Percentiles rank a stretch among this genome's conserved stretches.
These are phyloP conservation scores for Podila horticola DNA, from an alignment of 192 early-diverging fungal species.

Conservation along the genomic window DNA sequence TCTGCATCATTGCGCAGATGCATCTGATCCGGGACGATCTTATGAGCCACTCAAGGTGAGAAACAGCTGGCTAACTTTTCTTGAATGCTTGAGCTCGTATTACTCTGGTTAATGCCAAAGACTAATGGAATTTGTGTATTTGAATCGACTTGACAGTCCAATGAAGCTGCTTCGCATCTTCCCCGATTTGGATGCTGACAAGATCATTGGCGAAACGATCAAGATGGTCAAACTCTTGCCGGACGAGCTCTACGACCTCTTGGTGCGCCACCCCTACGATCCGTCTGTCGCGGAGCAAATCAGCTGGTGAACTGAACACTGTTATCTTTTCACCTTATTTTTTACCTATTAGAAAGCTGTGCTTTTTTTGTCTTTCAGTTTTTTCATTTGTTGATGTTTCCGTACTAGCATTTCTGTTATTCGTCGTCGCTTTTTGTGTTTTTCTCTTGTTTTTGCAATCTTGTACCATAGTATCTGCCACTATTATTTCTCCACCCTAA, in stretches of 20 bases:
- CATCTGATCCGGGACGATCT: conserved; percentile 80
- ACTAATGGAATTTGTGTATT: neutral
- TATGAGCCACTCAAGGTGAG: conserved; percentile 71
- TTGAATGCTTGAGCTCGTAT: neutral
- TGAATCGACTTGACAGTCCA: conserved; percentile 53
- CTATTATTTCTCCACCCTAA: no score
- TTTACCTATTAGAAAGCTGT: neutral
- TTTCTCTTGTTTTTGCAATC: neutral
- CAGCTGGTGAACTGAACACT: conserved; percentile 7
- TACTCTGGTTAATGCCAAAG: neutral
- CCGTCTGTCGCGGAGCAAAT: conserved; percentile 59
- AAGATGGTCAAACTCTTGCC: conserved; percentile 68
- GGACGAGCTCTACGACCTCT: conserved; percentile 76
- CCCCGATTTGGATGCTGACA: conserved; percentile 71
- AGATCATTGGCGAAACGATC: conserved; percentile 66
- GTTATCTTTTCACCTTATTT: neutral
- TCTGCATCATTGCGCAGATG: conserved; percentile 89
- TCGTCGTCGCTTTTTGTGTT: neutral
- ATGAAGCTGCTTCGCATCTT: conserved; percentile 77
- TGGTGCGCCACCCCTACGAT: conserved; percentile 84
- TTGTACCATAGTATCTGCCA: no score
- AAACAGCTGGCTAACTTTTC: neutral
- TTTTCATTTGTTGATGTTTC: neutral
- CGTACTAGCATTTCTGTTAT: neutral
- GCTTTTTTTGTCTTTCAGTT: neutral